Conservation (phyloP, 108 stramenopile species). For the Nannochloropsis oceanica region DNA sequence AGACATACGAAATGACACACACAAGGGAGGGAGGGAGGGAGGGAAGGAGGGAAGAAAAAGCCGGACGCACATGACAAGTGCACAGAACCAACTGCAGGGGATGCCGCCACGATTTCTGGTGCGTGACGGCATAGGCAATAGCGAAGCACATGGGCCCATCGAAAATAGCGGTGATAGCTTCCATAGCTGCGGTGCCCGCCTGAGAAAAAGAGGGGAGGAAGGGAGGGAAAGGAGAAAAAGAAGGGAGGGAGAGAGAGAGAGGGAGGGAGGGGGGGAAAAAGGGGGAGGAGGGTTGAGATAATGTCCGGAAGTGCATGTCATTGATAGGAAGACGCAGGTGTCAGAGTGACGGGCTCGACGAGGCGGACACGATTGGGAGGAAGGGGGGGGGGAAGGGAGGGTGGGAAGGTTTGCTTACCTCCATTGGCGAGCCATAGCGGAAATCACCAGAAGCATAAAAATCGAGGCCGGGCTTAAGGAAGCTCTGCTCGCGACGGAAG, state of each 20-base stretch:
- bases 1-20: neutral
- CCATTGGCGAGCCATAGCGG: neutral
- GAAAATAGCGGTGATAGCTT: neutral
- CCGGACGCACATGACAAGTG: neutral
- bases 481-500: neutral
- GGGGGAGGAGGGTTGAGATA: no score
- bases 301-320: neutral
- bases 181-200: conserved; percentile 9
- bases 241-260: no score
- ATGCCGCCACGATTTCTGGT: neutral
- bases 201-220: neutral
- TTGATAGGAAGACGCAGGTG: no score
- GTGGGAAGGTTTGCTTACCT: no score
- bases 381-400: no score
- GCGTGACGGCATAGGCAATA: neutral
- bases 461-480: neutral
- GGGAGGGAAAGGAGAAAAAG: neutral
- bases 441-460: neutral
- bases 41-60: neutral
- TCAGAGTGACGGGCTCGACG: no score
- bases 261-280: no score
- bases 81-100: conserved; percentile 1
- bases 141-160: neutral
- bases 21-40: neutral
- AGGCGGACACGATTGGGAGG: no score